Percentiles rank a stretch among this genome's conserved stretches.
These are phyloP conservation scores for Diaporthe sp. DNA, from an alignment of 2,329 filamentous ascomycete genomes.

Conservation along the genomic window DNA sequence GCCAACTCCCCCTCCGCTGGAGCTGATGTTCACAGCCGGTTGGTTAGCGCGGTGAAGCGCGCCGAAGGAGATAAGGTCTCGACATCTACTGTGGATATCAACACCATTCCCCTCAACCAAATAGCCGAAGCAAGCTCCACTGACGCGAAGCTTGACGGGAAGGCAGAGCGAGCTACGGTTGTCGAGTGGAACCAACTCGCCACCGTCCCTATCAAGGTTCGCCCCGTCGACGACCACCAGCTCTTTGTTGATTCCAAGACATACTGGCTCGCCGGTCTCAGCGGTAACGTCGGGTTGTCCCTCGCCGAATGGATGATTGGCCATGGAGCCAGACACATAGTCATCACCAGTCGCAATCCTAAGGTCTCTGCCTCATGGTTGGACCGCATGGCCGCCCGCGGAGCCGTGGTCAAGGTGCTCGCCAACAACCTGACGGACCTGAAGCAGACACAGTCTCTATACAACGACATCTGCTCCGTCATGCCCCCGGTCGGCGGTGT, in stretches of 20 bases:
- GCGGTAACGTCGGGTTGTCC: conserved; percentile 53
- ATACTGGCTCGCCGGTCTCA: conserved; percentile 52
- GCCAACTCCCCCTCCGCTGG: too few relatives aligned
- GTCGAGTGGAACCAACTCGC: not conserved
- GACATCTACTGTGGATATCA: not conserved
- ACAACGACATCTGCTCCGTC: not conserved
- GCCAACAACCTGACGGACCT: conserved; percentile 5
- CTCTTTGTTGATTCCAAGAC: conserved; percentile 46
- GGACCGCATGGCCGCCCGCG: conserved; percentile 40
- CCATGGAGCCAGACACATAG: conserved; percentile 54
- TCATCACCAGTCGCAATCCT: conserved; percentile 56
- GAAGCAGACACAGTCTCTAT: not conserved
- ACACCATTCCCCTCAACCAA: not conserved
- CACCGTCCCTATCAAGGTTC: not conserved
- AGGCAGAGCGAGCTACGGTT: not conserved
- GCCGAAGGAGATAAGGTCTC: not conserved
- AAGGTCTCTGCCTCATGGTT: conserved; percentile 50
- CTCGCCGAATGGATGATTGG: conserved; percentile 57
- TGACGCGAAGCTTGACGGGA: not conserved
- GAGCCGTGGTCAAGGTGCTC: conserved; percentile 37
- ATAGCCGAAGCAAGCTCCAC: not conserved
- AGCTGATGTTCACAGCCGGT: not conserved
- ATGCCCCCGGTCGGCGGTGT: conserved; percentile 34
- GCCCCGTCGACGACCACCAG: not conserved
- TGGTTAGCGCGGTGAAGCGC: not conserved